These are phyloP conservation scores for Castanea sativa DNA, from an alignment of 306 rosid genomes.

Conservation along the genomic window DNA sequence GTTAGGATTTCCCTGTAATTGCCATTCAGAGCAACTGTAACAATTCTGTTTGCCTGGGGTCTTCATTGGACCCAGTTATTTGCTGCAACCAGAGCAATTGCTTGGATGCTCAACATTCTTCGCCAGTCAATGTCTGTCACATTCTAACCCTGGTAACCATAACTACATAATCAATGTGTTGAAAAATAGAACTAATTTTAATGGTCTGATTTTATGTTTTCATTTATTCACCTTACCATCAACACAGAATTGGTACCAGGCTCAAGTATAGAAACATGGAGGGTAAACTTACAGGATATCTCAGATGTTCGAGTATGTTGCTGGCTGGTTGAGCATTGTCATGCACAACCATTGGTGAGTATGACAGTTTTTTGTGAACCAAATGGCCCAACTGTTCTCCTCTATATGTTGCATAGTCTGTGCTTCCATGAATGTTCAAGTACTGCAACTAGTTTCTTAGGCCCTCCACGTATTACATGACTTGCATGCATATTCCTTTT, in stretches of 20 bases:
- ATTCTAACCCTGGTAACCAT: constrained; percentile 33
- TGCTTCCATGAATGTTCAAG: too few relatives aligned
- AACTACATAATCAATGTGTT: neutral
- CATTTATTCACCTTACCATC: constrained; percentile 9
- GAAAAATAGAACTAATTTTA: neutral
- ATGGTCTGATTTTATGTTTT: neutral
- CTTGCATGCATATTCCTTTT: too few relatives aligned
- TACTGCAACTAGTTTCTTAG: too few relatives aligned
- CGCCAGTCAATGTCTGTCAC: constrained; percentile 18
- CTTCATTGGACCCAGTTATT: constrained; percentile 59
- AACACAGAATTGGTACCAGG: too few relatives aligned
- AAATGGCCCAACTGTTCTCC: too few relatives aligned
- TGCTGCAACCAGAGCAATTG: constrained; percentile 67
- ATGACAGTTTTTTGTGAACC: too few relatives aligned
- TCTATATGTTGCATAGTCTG: too few relatives aligned
- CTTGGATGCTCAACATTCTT: constrained; percentile 53
- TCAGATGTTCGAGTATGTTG: neutral
- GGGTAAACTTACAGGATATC: neutral
- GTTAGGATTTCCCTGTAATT: constrained; percentile 71
- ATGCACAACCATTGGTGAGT: too few relatives aligned
- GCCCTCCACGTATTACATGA: too few relatives aligned
- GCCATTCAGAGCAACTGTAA: constrained; percentile 50
- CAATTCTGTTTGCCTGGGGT: constrained; percentile 58
- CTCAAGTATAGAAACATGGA: too few relatives aligned
- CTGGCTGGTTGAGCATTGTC: too few relatives aligned